Percentiles rank a stretch among this genome's conserved stretches.
These are phyloP conservation scores for Calonectria pteridis DNA, from an alignment of 2,329 filamentous ascomycete species.

Conservation along the genomic window DNA sequence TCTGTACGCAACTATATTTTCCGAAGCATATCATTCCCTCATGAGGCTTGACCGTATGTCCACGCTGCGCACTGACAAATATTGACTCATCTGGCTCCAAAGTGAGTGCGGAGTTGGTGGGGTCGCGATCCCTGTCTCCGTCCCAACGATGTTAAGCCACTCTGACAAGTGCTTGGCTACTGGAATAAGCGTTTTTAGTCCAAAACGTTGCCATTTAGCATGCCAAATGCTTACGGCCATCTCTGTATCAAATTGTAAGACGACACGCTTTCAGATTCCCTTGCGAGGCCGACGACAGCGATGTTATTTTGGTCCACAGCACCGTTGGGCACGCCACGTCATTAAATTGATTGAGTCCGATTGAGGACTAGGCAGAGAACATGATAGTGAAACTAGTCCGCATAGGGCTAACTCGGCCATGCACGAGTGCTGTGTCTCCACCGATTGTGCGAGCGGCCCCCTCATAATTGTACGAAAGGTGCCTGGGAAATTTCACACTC, in stretches of 20 bases:
- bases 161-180: not conserved
- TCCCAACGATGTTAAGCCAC: not conserved
- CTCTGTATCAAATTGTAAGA: not conserved
- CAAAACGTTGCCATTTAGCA: not conserved
- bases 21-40: not conserved
- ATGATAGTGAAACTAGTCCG: not conserved
- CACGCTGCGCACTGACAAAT: not conserved
- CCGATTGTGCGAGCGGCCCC: not conserved
- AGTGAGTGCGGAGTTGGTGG: not conserved
- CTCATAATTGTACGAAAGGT: slow-evolving; percentile 4
- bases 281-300: not conserved
- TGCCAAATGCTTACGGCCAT: not conserved
- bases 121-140: not conserved
- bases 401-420: not conserved
- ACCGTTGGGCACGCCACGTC: not conserved
- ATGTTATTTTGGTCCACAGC: not conserved
- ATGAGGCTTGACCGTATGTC: not conserved
- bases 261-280: too few species aligned
- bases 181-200: not conserved
- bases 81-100: not conserved
- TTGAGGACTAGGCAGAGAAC: not conserved
- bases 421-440: not conserved
- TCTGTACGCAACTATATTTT: not conserved
- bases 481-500: not conserved
- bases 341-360: not conserved